A percentile compares a stretch with the other conserved stretches of the same genome.
These are phyloP conservation scores for Comarum palustre DNA, from an alignment of 306 rosid genomes.

Conservation along the genomic window DNA sequence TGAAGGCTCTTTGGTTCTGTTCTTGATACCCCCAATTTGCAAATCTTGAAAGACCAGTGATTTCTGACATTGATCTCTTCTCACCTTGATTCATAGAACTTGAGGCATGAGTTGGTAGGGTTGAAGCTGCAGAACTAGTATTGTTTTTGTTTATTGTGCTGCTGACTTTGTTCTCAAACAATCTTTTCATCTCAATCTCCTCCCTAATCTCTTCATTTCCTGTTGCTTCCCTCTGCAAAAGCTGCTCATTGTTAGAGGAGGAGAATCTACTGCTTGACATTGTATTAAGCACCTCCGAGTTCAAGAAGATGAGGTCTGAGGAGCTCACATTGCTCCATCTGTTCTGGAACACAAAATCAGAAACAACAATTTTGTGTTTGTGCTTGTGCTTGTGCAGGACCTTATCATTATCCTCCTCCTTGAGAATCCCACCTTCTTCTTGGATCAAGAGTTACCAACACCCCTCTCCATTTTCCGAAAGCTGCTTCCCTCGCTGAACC, in stretches of 20 bases:
- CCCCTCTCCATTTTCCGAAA: constrained; percentile 53
- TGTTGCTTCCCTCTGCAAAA: background rate
- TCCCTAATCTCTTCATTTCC: constrained; percentile 48
- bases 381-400: constrained; percentile 62
- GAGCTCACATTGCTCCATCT: constrained; percentile 91
- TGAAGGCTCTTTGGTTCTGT: constrained; percentile 34
- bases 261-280: constrained; percentile 63
- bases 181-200: constrained; percentile 68
- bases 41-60: constrained; percentile 65
- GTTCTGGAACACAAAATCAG: constrained; percentile 71
- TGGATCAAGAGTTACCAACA: constrained; percentile 35
- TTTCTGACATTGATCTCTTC: constrained; percentile 82
- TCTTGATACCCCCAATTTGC: constrained; percentile 42
- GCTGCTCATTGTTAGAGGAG: constrained; percentile 12
- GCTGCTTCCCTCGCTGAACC: constrained; percentile 83
- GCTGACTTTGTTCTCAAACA: constrained; percentile 51
- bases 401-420: constrained; percentile 26
- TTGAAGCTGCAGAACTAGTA: constrained; percentile 27
- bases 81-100: constrained; percentile 40
- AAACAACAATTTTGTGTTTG: constrained; percentile 65
- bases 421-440: constrained; percentile 12
- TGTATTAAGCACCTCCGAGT: constrained; percentile 62
- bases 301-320: constrained; percentile 80
- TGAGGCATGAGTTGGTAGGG: constrained; percentile 21
- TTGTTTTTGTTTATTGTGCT: constrained; percentile 27